phyloP scores from a whole-genome alignment of 2,329 filamentous ascomycete species.

The Drechslera avenae region DNA sequence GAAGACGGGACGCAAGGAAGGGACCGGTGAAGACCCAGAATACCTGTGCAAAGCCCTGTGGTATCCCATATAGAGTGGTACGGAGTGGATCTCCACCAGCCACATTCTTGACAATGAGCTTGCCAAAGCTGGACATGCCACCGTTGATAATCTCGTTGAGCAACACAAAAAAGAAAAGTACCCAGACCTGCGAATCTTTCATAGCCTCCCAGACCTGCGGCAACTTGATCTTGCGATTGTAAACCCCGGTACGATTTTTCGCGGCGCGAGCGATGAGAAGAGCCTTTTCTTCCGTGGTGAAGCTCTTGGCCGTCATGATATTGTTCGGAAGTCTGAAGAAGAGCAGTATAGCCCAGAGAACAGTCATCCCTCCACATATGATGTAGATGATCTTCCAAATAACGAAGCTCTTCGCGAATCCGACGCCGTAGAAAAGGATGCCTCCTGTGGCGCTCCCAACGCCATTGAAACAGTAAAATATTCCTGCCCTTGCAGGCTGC shows the following conservation, averaged over 20 bases:
- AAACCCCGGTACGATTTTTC: constrained; percentile 48
- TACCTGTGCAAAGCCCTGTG: constrained; percentile 60
- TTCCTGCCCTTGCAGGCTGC: constrained; percentile 30
- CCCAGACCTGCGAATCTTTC: constrained; percentile 53
- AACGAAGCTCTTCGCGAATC: constrained; percentile 50
- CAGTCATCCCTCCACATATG: constrained; percentile 52
- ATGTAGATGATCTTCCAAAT: constrained; percentile 55
- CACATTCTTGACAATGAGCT: constrained; percentile 60
- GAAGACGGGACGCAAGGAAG: constrained; percentile 58
- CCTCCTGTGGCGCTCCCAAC: constrained; percentile 33
- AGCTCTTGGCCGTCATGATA: constrained; percentile 50
- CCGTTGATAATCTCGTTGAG: constrained; percentile 61
- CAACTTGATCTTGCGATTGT: constrained; percentile 56
- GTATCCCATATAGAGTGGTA: constrained; percentile 61
- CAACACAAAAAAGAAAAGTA: constrained; percentile 54
- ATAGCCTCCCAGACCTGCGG: constrained; percentile 57
- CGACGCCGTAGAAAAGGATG: constrained; percentile 48
- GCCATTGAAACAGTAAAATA: constrained; percentile 33
- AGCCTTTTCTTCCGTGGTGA: constrained; percentile 53
- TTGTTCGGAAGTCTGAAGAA: constrained; percentile 50
- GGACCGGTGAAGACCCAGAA: constrained; percentile 61
- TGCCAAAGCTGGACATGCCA: constrained; percentile 61
- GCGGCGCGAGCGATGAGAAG: constrained; percentile 50
- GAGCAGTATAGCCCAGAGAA: constrained; percentile 53
- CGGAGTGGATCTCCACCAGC: constrained; percentile 48